These are phyloP conservation scores for Trichoderma atrobrunneum DNA, from an alignment of 2,329 filamentous ascomycete species.

Conservation along the genomic window DNA sequence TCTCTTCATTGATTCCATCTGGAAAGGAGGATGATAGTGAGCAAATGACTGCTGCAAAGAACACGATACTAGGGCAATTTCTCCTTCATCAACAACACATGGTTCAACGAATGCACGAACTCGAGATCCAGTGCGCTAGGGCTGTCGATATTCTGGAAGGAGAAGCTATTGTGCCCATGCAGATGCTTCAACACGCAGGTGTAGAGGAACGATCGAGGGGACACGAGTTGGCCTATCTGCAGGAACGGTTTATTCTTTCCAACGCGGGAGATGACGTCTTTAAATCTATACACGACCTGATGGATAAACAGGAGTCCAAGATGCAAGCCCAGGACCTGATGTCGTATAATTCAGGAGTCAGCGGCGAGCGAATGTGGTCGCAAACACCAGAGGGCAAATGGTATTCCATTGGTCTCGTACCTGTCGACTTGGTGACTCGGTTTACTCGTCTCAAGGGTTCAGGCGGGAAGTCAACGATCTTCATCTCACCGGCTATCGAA, in stretches of 20 bases:
- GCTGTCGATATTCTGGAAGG: conserved; percentile 48
- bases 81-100: conserved; percentile 54
- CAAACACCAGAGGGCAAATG: conserved; percentile 29
- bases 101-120: conserved; percentile 53
- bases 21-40: conserved; percentile 34
- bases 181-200: conserved; percentile 52
- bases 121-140: conserved; percentile 53
- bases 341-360: conserved; percentile 38
- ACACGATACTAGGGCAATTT: conserved; percentile 56
- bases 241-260: conserved; percentile 55
- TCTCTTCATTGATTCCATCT: conserved; percentile 53
- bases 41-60: conserved; percentile 44
- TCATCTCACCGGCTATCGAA: conserved; percentile 50
- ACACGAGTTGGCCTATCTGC: conserved; percentile 52
- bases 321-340: conserved; percentile 35
- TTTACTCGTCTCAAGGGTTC: conserved; percentile 51
- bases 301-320: conserved; percentile 47
- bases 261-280: conserved; percentile 54
- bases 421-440: conserved; percentile 49
- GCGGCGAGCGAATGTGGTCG: conserved; percentile 40
- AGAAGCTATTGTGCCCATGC: conserved; percentile 49
- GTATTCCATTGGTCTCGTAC: conserved; percentile 45
- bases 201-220: conserved; percentile 48
- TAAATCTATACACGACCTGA: conserved; percentile 42
- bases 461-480: conserved; percentile 45